Evolutionary conservation across 2,329 filamentous ascomycete species (phyloP).

Genomic region (Beauveria varroae): DNA sequence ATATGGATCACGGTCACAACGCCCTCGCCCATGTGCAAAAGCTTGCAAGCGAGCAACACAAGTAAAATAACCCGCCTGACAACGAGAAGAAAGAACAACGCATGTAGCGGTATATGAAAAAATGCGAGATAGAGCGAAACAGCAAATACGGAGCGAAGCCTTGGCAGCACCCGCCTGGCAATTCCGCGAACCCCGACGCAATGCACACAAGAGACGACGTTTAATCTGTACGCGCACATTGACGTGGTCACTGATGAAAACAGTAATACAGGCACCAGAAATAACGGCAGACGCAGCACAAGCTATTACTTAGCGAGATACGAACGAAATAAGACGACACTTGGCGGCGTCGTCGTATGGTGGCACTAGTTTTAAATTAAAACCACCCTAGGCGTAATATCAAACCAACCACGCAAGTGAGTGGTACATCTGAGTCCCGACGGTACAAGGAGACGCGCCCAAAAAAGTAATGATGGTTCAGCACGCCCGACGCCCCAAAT

Average conservation of each 20-base stretch:
- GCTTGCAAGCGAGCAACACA: too few species aligned
- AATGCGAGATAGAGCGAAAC: background rate
- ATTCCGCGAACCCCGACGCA: background rate
- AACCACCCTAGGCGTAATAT: background rate
- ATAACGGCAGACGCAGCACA: background rate
- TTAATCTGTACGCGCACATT: too few species aligned
- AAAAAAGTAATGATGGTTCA: background rate
- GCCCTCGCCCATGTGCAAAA: too few species aligned
- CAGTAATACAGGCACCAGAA: background rate
- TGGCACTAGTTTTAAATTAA: conserved; percentile 5
- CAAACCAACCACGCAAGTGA: background rate
- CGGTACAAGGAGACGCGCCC: background rate
- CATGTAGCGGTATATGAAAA: background rate
- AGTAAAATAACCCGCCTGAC: background rate
- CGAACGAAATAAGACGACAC: background rate
- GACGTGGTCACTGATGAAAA: background rate
- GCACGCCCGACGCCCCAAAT: conserved; percentile 1
- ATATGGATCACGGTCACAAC: too few species aligned
- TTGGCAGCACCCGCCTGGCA: background rate
- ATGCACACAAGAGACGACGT: background rate
- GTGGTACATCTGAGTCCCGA: background rate
- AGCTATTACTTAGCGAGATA: background rate
- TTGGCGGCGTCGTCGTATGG: background rate
- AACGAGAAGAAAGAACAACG: background rate
- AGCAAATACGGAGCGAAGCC: background rate